A percentile compares a stretch with the other conserved stretches of the same genome.
phyloP scores from a whole-genome alignment of 2,329 filamentous ascomycete species.

The Cytospora piceicola region DNA sequence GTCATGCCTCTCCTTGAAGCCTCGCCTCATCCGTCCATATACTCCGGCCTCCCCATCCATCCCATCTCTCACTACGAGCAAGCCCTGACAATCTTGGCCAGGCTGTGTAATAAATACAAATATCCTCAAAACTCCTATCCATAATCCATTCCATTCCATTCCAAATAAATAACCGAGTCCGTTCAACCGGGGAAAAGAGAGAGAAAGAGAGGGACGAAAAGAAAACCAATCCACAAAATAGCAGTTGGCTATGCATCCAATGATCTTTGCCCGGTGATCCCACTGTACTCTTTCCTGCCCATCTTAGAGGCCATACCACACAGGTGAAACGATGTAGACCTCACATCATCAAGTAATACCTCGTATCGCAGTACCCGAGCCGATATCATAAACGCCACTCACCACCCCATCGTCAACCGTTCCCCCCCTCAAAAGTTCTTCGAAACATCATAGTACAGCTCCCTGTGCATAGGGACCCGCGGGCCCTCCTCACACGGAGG shows the following conservation, averaged over 20 bases:
- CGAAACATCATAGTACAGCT: neutral
- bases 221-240: neutral
- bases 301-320: neutral
- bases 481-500: constrained; percentile 3
- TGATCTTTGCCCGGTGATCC: neutral
- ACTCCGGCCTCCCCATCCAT: neutral
- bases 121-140: neutral
- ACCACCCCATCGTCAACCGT: constrained; percentile 9
- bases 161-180: neutral
- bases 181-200: neutral
- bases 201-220: too few relatives aligned
- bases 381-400: constrained; percentile 3
- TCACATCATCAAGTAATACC: neutral
- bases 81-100: neutral
- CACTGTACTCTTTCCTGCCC: neutral
- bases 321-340: neutral
- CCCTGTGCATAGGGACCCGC: constrained; percentile 22
- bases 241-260: constrained; percentile 1
- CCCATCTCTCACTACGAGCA: neutral
- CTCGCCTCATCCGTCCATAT: neutral
- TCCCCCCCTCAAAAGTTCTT: neutral
- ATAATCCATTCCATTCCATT: neutral
- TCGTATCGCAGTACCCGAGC: neutral
- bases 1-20: neutral
- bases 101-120: neutral